These are phyloP conservation scores for Breviolum minutum DNA, from an alignment of 73 alveolate genomes.

Conservation along the genomic window DNA sequence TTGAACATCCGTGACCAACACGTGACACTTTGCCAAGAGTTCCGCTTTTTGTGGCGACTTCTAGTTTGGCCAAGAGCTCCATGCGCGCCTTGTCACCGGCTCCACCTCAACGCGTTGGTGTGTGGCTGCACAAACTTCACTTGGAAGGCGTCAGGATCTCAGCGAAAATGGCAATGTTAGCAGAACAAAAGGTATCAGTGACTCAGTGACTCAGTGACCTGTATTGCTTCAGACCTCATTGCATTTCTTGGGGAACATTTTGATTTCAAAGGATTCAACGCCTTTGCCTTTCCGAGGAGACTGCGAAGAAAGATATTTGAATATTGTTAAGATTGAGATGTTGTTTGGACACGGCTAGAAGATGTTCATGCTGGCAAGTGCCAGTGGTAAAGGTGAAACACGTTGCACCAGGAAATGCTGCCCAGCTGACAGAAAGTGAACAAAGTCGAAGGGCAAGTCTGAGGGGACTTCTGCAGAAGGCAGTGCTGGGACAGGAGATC, in stretches of 20 bases:
- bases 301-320: too few species aligned
- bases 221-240: not conserved
- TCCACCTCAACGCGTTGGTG: slow-evolving; percentile 29
- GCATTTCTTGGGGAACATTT: not conserved
- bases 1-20: too few species aligned
- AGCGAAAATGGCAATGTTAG: too few species aligned
- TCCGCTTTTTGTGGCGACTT: not conserved
- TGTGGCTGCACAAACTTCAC: slow-evolving; percentile 58
- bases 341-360: too few species aligned
- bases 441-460: slow-evolving; percentile 26
- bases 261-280: not conserved
- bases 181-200: not conserved
- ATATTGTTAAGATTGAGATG: too few species aligned
- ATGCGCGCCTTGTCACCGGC: slow-evolving; percentile 57
- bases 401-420: not conserved
- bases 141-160: not conserved
- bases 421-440: slow-evolving; percentile 33
- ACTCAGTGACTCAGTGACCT: not conserved
- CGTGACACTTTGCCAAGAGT: too few species aligned
- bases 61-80: not conserved
- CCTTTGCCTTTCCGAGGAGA: slow-evolving; percentile 14
- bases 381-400: too few species aligned
- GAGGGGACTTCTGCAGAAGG: slow-evolving; percentile 63
- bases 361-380: too few species aligned
- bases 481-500: slow-evolving; percentile 46